phyloP scores from a whole-genome alignment of 345 rosid species.

The Dimocarpus longan region DNA sequence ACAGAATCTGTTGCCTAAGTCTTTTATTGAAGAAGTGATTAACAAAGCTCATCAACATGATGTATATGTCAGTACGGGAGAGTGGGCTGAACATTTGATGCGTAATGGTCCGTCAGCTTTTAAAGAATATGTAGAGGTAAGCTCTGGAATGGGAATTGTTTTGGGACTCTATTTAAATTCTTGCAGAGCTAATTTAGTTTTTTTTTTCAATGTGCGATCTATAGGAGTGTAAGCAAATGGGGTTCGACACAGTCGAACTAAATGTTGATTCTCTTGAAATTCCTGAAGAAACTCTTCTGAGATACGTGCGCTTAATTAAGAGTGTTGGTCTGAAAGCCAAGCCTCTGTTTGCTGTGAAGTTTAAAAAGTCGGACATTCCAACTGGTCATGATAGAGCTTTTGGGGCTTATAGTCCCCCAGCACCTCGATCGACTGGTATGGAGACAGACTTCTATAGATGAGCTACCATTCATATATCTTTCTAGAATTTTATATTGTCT shows the following conservation, averaged over 20 bases:
- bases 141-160: background rate
- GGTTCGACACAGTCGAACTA: slow-evolving; percentile 85
- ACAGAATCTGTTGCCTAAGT: slow-evolving; percentile 73
- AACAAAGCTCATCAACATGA: slow-evolving; percentile 75
- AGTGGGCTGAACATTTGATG: slow-evolving; percentile 86
- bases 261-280: slow-evolving; percentile 75
- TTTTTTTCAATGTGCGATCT: background rate
- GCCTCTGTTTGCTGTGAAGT: slow-evolving; percentile 75
- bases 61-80: slow-evolving; percentile 87
- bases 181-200: background rate
- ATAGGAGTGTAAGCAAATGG: slow-evolving; percentile 86
- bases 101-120: slow-evolving; percentile 75
- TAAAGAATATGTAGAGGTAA: slow-evolving; percentile 77
- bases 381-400: slow-evolving; percentile 56
- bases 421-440: slow-evolving; percentile 74
- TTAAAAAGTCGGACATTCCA: slow-evolving; percentile 80
- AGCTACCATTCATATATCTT: background rate
- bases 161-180: background rate
- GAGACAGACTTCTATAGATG: background rate
- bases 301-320: slow-evolving; percentile 84
- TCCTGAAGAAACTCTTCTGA: slow-evolving; percentile 82
- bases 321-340: slow-evolving; percentile 78
- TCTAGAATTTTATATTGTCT: background rate
- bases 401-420: slow-evolving; percentile 75
- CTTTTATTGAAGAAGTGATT: slow-evolving; percentile 65